Evolutionary conservation across 2,329 filamentous ascomycete species (phyloP).

Genomic region (Aspergillus tubingensis): DNA sequence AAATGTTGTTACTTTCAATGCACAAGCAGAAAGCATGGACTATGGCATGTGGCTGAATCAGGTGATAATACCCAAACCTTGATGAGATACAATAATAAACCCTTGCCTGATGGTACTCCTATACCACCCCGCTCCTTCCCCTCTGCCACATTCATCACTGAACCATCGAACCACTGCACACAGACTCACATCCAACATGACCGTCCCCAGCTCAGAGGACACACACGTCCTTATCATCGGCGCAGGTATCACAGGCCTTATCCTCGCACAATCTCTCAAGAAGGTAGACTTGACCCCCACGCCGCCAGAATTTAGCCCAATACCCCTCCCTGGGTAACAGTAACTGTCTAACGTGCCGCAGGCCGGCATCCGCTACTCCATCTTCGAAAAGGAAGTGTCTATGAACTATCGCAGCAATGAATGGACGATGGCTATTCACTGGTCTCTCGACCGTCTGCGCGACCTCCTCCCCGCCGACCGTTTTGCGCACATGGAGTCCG

Average conservation of each 20-base stretch:
- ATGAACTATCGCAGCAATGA: slow-evolving; percentile 15
- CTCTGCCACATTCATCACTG: not conserved
- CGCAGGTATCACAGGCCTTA: slow-evolving; percentile 9
- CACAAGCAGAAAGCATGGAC: too few relatives aligned
- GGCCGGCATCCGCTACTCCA: slow-evolving; percentile 9
- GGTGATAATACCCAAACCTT: too few relatives aligned
- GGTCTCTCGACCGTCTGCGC: slow-evolving; percentile 9
- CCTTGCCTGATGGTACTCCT: not conserved
- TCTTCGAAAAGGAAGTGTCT: slow-evolving; percentile 9
- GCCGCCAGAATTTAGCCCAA: not conserved
- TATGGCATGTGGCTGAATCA: too few relatives aligned
- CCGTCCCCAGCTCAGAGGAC: not conserved
- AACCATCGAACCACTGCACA: too few relatives aligned
- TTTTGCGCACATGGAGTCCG: not conserved
- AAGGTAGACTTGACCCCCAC: not conserved
- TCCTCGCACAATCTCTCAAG: slow-evolving; percentile 10
- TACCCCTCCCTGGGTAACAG: too few relatives aligned
- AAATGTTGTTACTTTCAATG: too few relatives aligned
- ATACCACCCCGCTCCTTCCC: not conserved
- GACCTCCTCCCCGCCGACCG: slow-evolving; percentile 1
- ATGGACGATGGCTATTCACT: slow-evolving; percentile 16
- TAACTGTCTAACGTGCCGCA: not conserved
- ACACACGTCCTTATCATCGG: slow-evolving; percentile 10
- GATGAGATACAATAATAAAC: not conserved
- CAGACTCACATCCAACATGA: not conserved